Evolutionary conservation across 192 early-diverging fungal species (phyloP).

Genomic region (Dimargaris verticillata): DNA sequence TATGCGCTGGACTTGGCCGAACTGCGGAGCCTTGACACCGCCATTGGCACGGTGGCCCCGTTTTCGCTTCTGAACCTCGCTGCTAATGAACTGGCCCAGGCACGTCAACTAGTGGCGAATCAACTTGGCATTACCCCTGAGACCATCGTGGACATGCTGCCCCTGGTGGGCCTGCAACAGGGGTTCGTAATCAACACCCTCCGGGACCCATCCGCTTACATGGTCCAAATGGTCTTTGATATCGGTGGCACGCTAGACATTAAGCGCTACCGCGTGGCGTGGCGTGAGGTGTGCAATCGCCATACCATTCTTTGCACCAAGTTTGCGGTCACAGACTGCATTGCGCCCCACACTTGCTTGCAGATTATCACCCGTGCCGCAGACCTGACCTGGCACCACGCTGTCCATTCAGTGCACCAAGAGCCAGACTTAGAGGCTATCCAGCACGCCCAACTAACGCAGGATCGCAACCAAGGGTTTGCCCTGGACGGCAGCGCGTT

Average conservation of each 20-base stretch:
- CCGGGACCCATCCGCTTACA: slow-evolving; percentile 1
- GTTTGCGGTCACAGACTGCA: neutral
- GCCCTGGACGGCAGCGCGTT: neutral
- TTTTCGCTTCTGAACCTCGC: neutral
- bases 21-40: too few relatives aligned
- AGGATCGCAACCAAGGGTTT: neutral
- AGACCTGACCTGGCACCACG: too few relatives aligned
- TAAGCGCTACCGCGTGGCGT: neutral
- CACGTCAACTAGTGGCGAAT: neutral
- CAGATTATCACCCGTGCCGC: too few relatives aligned
- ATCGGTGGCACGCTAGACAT: neutral
- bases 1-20: too few relatives aligned
- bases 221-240: slow-evolving; percentile 3
- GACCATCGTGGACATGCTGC: neutral
- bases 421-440: neutral
- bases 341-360: too few relatives aligned
- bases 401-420: too few relatives aligned
- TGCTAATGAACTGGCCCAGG: neutral
- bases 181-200: slow-evolving; percentile 8
- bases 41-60: too few relatives aligned
- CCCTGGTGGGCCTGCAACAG: neutral
- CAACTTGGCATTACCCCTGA: neutral
- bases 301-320: slow-evolving; percentile 9
- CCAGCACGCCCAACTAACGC: neutral
- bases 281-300: neutral